Evolutionary conservation across 2,329 filamentous ascomycete species (phyloP).

Genomic region (Pseudopithomyces maydicus): DNA sequence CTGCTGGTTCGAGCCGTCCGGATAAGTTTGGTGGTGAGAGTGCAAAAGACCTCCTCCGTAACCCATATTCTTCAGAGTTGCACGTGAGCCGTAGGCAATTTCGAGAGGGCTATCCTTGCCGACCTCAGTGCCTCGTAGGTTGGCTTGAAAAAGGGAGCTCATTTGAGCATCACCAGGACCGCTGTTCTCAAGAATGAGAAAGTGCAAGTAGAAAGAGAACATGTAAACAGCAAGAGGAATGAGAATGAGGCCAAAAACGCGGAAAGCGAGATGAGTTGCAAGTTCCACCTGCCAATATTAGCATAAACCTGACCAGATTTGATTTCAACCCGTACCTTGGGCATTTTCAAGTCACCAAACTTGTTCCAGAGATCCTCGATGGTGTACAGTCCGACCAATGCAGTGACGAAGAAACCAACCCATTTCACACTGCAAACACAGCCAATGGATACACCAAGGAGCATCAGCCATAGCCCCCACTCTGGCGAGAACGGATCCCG

Average conservation of each 20-base stretch:
- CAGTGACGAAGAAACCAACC: slow-evolving; percentile 94
- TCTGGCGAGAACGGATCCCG: slow-evolving; percentile 84
- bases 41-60: slow-evolving; percentile 96
- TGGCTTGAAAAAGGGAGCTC: slow-evolving; percentile 99
- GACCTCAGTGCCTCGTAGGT: slow-evolving; percentile 89
- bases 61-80: slow-evolving; percentile 98
- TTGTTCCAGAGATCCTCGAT: slow-evolving; percentile 97
- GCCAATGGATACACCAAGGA: slow-evolving; percentile 94
- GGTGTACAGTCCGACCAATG: slow-evolving; percentile 93
- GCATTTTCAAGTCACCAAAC: slow-evolving; percentile 93
- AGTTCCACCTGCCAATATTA: slow-evolving; percentile 61
- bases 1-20: slow-evolving; percentile 90
- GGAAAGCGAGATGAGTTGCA: slow-evolving; percentile 76
- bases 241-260: slow-evolving; percentile 84
- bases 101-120: slow-evolving; percentile 94
- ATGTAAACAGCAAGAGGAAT: slow-evolving; percentile 91
- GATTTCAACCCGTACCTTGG: slow-evolving; percentile 59
- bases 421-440: slow-evolving; percentile 99
- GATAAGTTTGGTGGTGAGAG: slow-evolving; percentile 95
- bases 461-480: slow-evolving; percentile 93
- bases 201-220: slow-evolving; percentile 94
- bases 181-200: slow-evolving; percentile 88
- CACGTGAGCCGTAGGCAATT: slow-evolving; percentile 84
- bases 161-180: slow-evolving; percentile 99
- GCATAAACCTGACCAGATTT: slow-evolving; percentile 8